These are phyloP conservation scores for Oryza punctata DNA, from an alignment of 176 grass and related monocot genomes.

Conservation along the genomic window DNA sequence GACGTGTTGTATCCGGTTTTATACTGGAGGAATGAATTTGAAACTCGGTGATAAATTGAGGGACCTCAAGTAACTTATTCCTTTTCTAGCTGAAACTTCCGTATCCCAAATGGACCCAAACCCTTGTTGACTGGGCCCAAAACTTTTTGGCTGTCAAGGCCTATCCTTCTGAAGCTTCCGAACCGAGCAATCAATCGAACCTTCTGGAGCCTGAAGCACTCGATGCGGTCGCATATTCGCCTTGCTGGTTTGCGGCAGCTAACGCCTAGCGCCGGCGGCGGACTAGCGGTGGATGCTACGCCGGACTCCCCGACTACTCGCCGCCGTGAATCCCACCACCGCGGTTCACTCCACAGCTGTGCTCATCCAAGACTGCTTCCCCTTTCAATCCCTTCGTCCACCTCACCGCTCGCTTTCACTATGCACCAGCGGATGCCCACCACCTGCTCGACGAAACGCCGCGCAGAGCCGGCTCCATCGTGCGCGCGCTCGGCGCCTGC, in stretches of 20 bases:
- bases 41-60: no score
- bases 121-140: no score
- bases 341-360: not conserved
- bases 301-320: not conserved
- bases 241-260: not conserved
- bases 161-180: no score
- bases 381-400: not conserved
- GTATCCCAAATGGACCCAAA: no score
- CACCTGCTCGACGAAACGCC: constrained; percentile 51
- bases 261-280: not conserved
- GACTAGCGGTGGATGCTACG: constrained; percentile 38
- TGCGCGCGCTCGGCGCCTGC: constrained; percentile 34
- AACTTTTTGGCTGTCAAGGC: no score
- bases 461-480: constrained; percentile 26
- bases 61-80: no score
- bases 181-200: not conserved
- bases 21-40: no score
- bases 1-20: no score
- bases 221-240: no score
- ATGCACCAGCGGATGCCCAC: constrained; percentile 13
- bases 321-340: not conserved
- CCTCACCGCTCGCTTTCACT: not conserved
- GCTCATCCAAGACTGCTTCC: not conserved
- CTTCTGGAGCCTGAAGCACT: not conserved
- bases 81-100: no score